Evolutionary conservation across 2,329 filamentous ascomycete genomes (phyloP), one percentile per base, ranked within the genome.

Genomic region (Fusarium citri): DNA sequence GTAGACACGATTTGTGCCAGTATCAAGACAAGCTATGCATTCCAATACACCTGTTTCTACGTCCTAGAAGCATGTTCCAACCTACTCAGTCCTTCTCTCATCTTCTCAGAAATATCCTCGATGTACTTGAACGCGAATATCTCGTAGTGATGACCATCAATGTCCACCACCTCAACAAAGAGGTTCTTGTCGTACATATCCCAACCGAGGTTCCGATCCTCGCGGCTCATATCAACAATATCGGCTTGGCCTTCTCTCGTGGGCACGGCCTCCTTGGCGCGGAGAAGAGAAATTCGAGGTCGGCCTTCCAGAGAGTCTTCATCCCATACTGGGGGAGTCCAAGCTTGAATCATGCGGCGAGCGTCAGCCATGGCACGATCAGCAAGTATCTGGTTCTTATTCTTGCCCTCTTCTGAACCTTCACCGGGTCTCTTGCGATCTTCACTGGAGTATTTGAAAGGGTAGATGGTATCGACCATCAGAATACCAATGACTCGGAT

Each of bases 131-230:
- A 74, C 3, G 74, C 73, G 69, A 86, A 86, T 41, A 86, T 76
- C 55, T 80, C 80, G 65, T 84, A 88, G 67, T 88, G 86, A 59
- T 87, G 81, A 0, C 86, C 85, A 1, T 85, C 79, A 3, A 87
- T 78, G 14, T 85, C 82, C n/a, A 86, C 63, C 3, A 86, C 78
- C 15, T 81, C 74, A 26, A 76, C 74, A 14, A 88, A 81, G 71
- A 87, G 78, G 23, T 76, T 76, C 28, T 78, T 77, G 23, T 81
- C 77, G 46, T 88, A 86, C 11, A 66, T 51, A 4, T 81, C 82
- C 86, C 86, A 88, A 12, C 86, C 86, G 3, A 88, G 77, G 53
- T 76, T 71, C 4, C 68, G 73, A 18, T 84, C 81, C 0, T 75
- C 63, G 1, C 86, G 81, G 23, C 78, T 71, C n/a, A 81, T 61